Evolutionary conservation across 441 rosid genomes (phyloP), one percentile per base, ranked within the genome.

Genomic region (Melianthus villosus): DNA sequence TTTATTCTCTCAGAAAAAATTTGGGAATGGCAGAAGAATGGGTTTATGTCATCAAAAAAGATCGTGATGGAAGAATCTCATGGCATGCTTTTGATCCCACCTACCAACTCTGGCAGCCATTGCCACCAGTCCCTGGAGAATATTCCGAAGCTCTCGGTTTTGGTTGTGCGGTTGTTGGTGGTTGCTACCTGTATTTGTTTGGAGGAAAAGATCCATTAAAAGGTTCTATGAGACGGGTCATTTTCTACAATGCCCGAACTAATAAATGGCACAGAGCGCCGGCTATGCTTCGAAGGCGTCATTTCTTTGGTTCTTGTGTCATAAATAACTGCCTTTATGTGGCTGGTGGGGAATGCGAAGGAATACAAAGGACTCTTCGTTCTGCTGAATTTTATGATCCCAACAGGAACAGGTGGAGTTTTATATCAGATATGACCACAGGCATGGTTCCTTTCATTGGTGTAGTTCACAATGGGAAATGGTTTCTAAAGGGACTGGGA

Each of bases 211-310:
- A 71, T 30, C 73, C 68, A 2, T 26, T 56, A 4, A 63, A 67
- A 34, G 77, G 73, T 20, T 71, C 73, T 6, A 71, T 67, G 73
- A 53, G 77, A 47, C 60, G 77, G 25, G 73, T 71, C 22, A 56
- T 71, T 41, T 71, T 31, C 44, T 71, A 71, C 31, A 71, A 54
- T 49, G 73, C 67, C 7, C 58, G 71, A 46, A 71, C 73, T 38
- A 71, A 71, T 46, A 67, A 71, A 38, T 67, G 77, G 77, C 68
- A 60, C 44, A 65, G 77, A 22, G 73, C 71, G 37, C 77, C 77
- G 4, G 73, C 67, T 36, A 67, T 71, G 77, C 73, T 67, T 37
- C 68, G 66, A 5, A 37, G 77, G 42, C 55, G 73, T 22, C 73
- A 61, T 57, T 55, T 63, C 40, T 71, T 71, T 23, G 77, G 73